A percentile compares a stretch with the other conserved stretches of the same genome.
phyloP scores from a whole-genome alignment of 176 grass and related monocot species.

The Poa pratensis region DNA sequence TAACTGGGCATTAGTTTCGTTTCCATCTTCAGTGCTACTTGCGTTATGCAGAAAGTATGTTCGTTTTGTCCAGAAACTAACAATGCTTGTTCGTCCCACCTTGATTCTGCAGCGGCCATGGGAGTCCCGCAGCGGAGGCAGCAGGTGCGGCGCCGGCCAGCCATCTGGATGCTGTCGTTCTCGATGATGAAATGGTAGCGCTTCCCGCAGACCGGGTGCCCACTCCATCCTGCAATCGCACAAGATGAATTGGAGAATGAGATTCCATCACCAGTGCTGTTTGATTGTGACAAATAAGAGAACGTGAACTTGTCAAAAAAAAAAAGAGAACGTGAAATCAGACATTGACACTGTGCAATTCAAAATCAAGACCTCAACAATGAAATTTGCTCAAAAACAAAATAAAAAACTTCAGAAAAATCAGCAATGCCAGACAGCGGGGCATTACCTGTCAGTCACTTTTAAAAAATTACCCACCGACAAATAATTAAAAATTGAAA shows the following conservation, averaged over 20 bases:
- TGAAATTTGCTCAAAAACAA: neutral
- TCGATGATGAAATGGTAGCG: conserved; percentile 97
- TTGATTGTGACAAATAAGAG: conserved; percentile 2
- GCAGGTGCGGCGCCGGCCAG: conserved; percentile 54
- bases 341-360: neutral
- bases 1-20: neutral
- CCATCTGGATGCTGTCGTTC: conserved; percentile 67
- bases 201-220: conserved; percentile 90
- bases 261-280: conserved; percentile 35
- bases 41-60: neutral
- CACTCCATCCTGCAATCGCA: conserved; percentile 84
- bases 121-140: conserved; percentile 78
- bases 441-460: neutral
- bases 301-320: no score
- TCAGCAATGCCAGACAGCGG: neutral
- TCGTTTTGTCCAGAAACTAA: conserved; percentile 15
- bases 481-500: neutral
- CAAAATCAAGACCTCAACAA: conserved; percentile 48
- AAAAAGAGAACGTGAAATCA: neutral
- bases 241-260: conserved; percentile 32
- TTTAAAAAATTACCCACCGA: neutral
- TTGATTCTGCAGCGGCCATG: conserved; percentile 69
- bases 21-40: neutral
- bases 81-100: conserved; percentile 51
- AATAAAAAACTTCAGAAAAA: neutral